These are phyloP conservation scores for Cyamopsis tetragonoloba DNA, from an alignment of 306 rosid genomes.

Conservation along the genomic window DNA sequence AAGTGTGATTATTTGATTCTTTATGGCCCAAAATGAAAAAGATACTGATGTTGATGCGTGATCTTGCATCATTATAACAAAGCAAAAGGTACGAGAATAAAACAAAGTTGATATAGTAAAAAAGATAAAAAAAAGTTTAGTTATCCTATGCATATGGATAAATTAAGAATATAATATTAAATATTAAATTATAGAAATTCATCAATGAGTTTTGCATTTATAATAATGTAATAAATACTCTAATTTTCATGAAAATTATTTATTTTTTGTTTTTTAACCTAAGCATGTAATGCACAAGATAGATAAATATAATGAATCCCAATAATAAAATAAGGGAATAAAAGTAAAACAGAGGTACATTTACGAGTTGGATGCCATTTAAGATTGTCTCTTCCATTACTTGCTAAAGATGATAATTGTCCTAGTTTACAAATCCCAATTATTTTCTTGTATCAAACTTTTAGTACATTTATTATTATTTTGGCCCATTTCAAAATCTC, in stretches of 20 bases:
- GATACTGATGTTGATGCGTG: constrained; percentile 38
- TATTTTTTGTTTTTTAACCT: too few relatives aligned
- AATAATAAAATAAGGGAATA: too few relatives aligned
- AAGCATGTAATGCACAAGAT: too few relatives aligned
- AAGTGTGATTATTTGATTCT: constrained; percentile 30
- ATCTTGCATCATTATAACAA: constrained; percentile 42
- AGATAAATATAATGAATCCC: too few relatives aligned
- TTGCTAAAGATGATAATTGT: constrained; percentile 25
- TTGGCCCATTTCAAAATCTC: constrained; percentile 26
- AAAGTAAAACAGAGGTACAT: constrained; percentile 27
- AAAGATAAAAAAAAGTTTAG: constrained; percentile 29
- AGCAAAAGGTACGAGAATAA: constrained; percentile 38
- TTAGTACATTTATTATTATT: constrained; percentile 28
- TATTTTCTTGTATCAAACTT: constrained; percentile 28
- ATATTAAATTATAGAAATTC: too few relatives aligned
- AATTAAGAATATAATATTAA: too few relatives aligned
- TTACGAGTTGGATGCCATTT: constrained; percentile 43
- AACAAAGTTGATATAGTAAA: constrained; percentile 23
- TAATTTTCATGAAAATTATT: too few relatives aligned
- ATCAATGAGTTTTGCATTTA: too few relatives aligned
- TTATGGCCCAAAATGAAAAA: constrained; percentile 23
- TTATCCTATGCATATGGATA: too few relatives aligned
- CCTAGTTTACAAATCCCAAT: constrained; percentile 25
- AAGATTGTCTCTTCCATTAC: constrained; percentile 35
- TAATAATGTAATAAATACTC: too few relatives aligned